These are phyloP conservation scores for Nemania sp. DNA, from an alignment of 2,329 filamentous ascomycete genomes.

Conservation along the genomic window DNA sequence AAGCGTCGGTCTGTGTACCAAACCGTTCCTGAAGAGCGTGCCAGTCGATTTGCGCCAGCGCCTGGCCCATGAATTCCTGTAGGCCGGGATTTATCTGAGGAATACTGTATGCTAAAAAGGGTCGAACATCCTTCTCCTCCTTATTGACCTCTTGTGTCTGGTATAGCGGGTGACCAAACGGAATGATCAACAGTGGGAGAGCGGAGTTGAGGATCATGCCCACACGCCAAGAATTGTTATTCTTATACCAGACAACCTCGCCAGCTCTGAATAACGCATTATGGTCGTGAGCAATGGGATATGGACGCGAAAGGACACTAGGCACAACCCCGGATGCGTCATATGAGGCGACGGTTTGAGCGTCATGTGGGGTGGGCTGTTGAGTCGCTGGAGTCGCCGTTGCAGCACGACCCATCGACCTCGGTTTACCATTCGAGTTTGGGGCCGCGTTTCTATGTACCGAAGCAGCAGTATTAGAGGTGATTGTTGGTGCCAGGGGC, in stretches of 20 bases:
- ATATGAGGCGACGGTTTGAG: constrained; percentile 2
- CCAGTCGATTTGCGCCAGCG: constrained; percentile 52
- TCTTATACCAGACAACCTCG: constrained; percentile 57
- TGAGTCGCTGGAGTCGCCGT: neutral
- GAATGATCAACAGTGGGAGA: constrained; percentile 43
- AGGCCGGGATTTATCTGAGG: constrained; percentile 45
- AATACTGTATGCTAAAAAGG: constrained; percentile 57
- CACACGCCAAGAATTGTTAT: constrained; percentile 53
- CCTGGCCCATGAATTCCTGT: constrained; percentile 45
- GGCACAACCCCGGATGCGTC: neutral
- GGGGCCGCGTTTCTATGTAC: neutral
- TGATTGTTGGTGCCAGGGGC: neutral
- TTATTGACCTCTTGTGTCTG: constrained; percentile 47
- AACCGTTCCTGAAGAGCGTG: constrained; percentile 41
- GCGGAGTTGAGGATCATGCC: constrained; percentile 45
- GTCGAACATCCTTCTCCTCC: constrained; percentile 49
- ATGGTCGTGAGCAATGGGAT: constrained; percentile 26
- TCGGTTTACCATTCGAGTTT: neutral
- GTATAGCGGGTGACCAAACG: constrained; percentile 46
- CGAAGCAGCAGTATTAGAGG: neutral
- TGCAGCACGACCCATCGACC: neutral
- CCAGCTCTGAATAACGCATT: constrained; percentile 51
- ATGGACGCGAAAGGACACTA: constrained; percentile 1
- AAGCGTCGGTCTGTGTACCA: constrained; percentile 40
- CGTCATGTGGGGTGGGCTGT: constrained; percentile 1